Evolutionary conservation across 306 rosid genomes (phyloP), one percentile per base, ranked within the genome.

Genomic region (Vicia faba): DNA sequence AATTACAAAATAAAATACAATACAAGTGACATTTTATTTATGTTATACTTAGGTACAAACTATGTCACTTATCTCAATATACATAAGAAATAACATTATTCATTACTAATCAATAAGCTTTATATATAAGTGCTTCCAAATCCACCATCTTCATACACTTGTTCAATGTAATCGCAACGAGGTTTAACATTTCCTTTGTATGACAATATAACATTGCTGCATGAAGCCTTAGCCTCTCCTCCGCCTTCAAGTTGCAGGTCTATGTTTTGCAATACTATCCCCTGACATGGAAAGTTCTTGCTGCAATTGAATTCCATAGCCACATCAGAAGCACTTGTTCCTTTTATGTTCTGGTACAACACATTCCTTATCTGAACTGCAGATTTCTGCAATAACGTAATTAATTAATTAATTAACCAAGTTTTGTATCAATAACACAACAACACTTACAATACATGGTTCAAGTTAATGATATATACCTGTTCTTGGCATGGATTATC

Each of bases 281-380:
- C 88, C 12, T 80, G n/a, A 18, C 96, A 88, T 23, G 83, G 85
- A 26, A 66, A 68, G 67, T 55, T 80, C 43, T 75, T 3, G 71
- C 97, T 89, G 77, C 97, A 91, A 53, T 91, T 77, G 25, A 91
- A 82, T 5, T 31, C 72, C 68, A 88, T 57, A 15, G 86, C 89
- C 12, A 82, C 75, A n/a, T 79, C 76, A 1, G 90, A 79, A 60
- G 88, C 86, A 80, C 96, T 92, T 38, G 92, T 82, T 0, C 97
- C 96, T 9, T 49, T 72, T 55, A 92, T 89, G 81, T 87, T 84
- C 28, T 75, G 58, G 88, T 85, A 92, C 67, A 81, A 11, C 38
- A 92, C 92, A 71, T 92, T 77, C 60, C 62, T 60, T 11, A 89
- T 82, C 75, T 87, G 53, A 35, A 89, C 88, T 1, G 92, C 87